Base-by-base conservation (phyloP, 2,329 filamentous ascomycete genomes). In the Penicillium sp. region DNA sequence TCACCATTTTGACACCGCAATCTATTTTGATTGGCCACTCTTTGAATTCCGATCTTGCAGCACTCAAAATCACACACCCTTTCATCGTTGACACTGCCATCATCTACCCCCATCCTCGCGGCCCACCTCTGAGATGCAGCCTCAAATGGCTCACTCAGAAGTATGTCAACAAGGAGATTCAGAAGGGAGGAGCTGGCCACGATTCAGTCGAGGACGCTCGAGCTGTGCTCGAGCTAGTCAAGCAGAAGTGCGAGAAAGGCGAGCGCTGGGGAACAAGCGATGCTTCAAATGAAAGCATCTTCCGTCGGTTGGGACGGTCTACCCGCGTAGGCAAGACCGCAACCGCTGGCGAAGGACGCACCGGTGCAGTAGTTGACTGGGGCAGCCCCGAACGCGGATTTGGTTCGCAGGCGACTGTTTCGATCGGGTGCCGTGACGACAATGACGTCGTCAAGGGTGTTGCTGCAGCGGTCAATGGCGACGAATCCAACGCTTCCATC, bases 161-260 rank as follows among this genome's bases (percentile, higher is more conserved):
- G 67, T 96, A 93, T 64, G 82, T 97, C 15, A 83, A 82, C 45
- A 88, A 90, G 50, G 89, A 95, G 69, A 96, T 99, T 46, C 94
- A 99, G 68, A 91, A 89, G 63, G 88, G 88, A 44, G 78, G 78
- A 13, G 79, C 80, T 13, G 94, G 94, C 13, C 94, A 99, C 69
- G 88, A 97, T 78, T 94, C 90, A 52, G 82, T 96, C 56, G 94
- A 99, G 72, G 94, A 99, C 70, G 91, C 94, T 12, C 86, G 83
- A 59, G 91, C 94, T 2, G 95, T 91, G 58, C 85, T 99, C 12
- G 92, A 97, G 64, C 86, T 99, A 1, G 85, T 97, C 41, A 96
- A 94, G 72, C 87, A 93, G 67, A 99, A 99, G 71, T 97, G 93
- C 70, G 92, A 97, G 70, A 94, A 90, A 73, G 94, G 94, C 33